Base-by-base conservation (phyloP, 768 basidiomycete species). In the Candolleomyces aberdarensis region DNA sequence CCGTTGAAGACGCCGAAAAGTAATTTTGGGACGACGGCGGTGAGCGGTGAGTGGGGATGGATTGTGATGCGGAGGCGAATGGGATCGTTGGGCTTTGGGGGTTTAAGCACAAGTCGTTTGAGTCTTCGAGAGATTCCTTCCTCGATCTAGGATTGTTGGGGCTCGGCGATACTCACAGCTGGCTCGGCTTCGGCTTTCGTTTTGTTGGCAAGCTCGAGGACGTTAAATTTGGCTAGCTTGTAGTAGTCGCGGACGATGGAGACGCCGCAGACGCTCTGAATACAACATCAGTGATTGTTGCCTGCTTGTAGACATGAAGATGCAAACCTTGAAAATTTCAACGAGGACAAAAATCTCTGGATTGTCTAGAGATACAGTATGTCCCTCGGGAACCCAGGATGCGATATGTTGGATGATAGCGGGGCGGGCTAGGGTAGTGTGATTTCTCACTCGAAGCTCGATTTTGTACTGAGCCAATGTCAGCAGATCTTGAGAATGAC, bases 211-310 rank as follows among this genome's bases (percentile, higher is more conserved):
- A 93, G 79, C 70, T 87, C 86, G 79, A 86, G 83, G 3, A 91
- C 85, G 64, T 94, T 94, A 78, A 89, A 94, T 66, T 89, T 93
- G 58, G 85, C 83, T 36, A 85, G 74, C 31, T 75, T 75, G 65
- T 92, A 87, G 67, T 92, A 93, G 62, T 89, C 83, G 65, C 82
- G 79, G 4, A 92, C 85, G 26, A 94, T 74, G 58, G 90, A 85
- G 29, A 94, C 76, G 3, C 92, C 89, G 64, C 90, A 92, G 0
- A 89, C 76, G 63, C 85, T 86, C 91, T 93, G 66, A 5, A 40
- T n/a, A 29, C 36, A 3, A 1, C 10, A 15, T 56, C 39, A 56
- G 40, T 19, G 8, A 60, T 19, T 55, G 31, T 11, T 40, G 15
- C 6, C 26, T 29, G 48, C 6, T 6, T n/a, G 44, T 17, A 39